phyloP scores from a whole-genome alignment of 768 basidiomycete species.

The Cystofilobasidium ferigula region DNA sequence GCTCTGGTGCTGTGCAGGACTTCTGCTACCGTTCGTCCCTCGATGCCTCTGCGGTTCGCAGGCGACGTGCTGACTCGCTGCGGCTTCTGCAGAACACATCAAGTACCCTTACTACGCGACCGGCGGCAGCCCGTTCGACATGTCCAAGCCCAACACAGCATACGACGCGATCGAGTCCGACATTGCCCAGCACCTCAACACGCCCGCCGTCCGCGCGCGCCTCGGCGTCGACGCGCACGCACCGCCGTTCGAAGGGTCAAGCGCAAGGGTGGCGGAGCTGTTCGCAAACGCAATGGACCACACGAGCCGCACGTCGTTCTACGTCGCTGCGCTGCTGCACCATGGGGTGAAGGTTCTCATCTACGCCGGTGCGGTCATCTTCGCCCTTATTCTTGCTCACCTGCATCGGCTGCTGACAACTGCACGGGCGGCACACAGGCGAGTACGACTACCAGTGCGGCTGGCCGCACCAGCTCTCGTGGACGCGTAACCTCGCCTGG shows the following conservation, averaged over 20 bases:
- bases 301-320: conserved; percentile 48
- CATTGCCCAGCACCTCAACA: conserved; percentile 54
- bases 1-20: not conserved
- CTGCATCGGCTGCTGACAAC: not conserved
- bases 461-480: conserved; percentile 33
- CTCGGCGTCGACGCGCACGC: conserved; percentile 50
- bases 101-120: conserved; percentile 45
- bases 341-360: conserved; percentile 63
- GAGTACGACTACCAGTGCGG: conserved; percentile 2
- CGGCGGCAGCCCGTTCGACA: conserved; percentile 49
- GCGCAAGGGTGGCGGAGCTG: conserved; percentile 42
- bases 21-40: no score
- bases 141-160: conserved; percentile 39
- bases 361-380: conserved; percentile 48
- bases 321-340: conserved; percentile 60
- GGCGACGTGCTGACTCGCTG: no score
- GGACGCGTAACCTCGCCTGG: conserved; percentile 67
- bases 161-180: conserved; percentile 32
- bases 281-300: conserved; percentile 53
- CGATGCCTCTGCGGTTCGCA: no score
- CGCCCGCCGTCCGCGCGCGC: conserved; percentile 44
- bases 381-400: not conserved
- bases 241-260: conserved; percentile 52
- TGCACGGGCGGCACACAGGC: not conserved
- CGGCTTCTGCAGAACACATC: conserved; percentile 48